A percentile compares a stretch with the other conserved stretches of the same genome.
phyloP scores from a whole-genome alignment of 768 basidiomycete genomes.

The Lyophyllum decastes region DNA sequence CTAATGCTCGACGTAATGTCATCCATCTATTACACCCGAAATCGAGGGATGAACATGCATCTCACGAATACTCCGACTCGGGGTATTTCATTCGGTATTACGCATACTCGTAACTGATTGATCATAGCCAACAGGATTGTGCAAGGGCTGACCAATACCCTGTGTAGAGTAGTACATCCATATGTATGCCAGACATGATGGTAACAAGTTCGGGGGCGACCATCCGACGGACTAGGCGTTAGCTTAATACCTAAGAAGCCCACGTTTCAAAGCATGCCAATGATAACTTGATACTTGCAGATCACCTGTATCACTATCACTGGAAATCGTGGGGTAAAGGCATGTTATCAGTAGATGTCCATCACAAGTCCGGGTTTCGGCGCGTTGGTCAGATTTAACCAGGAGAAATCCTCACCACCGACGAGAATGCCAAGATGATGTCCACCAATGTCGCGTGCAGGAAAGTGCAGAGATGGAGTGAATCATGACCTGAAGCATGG shows the following conservation, averaged over 20 bases:
- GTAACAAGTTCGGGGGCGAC: neutral
- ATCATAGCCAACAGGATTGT: neutral
- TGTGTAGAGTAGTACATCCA: neutral
- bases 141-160: neutral
- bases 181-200: neutral
- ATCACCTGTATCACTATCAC: neutral
- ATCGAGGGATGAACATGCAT: neutral
- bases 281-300: neutral
- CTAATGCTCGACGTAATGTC: neutral
- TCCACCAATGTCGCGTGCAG: neutral
- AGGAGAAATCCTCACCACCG: neutral
- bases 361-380: neutral
- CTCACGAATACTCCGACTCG: neutral
- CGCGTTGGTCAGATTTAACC: neutral
- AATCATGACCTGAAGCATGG: too few species aligned
- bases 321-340: neutral
- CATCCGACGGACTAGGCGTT: neutral
- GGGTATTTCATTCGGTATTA: neutral
- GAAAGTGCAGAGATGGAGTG: neutral
- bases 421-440: neutral
- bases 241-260: neutral
- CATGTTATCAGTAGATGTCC: neutral
- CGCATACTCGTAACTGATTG: neutral
- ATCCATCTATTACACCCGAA: neutral
- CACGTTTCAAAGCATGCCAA: neutral